A percentile compares a stretch with the other conserved stretches of the same genome.
These are phyloP conservation scores for Fereydounia khargensis DNA, from an alignment of 1,284 basidiomycete species.

Conservation along the genomic window DNA sequence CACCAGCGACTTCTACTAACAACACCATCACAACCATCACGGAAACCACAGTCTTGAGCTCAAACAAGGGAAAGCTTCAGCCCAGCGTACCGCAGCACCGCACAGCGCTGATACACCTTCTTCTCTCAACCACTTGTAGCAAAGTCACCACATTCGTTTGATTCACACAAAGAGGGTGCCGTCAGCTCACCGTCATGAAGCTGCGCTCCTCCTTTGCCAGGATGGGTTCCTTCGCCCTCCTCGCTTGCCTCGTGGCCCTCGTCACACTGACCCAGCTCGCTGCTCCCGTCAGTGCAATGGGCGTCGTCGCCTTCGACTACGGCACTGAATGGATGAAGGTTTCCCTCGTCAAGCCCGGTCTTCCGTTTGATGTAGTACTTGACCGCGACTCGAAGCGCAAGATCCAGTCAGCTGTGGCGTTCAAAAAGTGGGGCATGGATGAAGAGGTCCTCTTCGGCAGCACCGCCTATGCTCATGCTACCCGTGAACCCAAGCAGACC, in stretches of 20 bases:
- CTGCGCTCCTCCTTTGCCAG: not conserved
- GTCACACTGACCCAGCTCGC: constrained; percentile 4
- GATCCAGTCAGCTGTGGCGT: constrained; percentile 72
- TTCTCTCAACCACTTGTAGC: no score
- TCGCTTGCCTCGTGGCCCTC: constrained; percentile 3
- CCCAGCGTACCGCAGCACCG: no score
- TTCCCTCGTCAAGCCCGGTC: constrained; percentile 90
- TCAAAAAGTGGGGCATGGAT: constrained; percentile 45
- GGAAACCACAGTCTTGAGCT: no score
- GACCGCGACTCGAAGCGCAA: constrained; percentile 97
- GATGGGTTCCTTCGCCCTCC: not conserved
- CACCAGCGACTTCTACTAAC: no score
- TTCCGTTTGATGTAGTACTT: constrained; percentile 91
- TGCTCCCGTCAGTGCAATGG: constrained; percentile 26
- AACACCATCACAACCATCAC: no score
- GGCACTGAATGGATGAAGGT: constrained; percentile 66
- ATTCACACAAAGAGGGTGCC: not conserved
- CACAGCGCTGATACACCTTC: no score
- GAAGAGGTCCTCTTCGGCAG: constrained; percentile 79
- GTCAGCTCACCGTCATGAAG: constrained; percentile 1
- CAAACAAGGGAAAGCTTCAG: no score
- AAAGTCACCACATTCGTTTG: not conserved
- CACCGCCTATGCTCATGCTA: constrained; percentile 82
- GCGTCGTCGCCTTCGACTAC: constrained; percentile 56
- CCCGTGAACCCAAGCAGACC: constrained; percentile 82